These are phyloP conservation scores for Clarireedia monteithiana DNA, from an alignment of 2,329 filamentous ascomycete genomes.

Conservation along the genomic window DNA sequence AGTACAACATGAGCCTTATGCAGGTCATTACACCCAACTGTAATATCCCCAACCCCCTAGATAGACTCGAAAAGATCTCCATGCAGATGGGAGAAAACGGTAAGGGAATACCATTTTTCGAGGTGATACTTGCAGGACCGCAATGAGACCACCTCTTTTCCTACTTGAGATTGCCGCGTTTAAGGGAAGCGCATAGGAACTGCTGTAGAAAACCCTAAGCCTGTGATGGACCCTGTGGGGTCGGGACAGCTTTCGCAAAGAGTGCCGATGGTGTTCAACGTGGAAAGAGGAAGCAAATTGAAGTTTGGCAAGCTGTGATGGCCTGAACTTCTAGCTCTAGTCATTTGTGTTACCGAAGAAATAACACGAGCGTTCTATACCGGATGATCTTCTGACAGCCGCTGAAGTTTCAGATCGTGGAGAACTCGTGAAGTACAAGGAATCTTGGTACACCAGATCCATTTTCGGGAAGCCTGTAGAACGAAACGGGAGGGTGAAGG, in stretches of 20 bases:
- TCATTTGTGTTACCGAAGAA: neutral
- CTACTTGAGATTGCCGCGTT: neutral
- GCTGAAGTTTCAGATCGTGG: conserved; percentile 24
- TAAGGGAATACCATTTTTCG: neutral
- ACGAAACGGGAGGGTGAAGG: conserved; percentile 15
- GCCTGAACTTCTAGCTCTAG: too few species aligned
- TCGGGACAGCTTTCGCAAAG: too few species aligned
- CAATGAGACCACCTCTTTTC: neutral
- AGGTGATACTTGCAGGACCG: too few species aligned
- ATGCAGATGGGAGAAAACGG: conserved; percentile 3
- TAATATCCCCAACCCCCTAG: conserved; percentile 11
- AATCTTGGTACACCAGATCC: conserved; percentile 10
- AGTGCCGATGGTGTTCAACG: too few species aligned
- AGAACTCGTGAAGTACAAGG: conserved; percentile 25
- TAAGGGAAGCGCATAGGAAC: neutral
- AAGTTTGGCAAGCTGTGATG: too few species aligned
- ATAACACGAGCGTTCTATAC: neutral
- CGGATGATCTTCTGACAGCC: conserved; percentile 19
- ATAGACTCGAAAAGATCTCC: conserved; percentile 21
- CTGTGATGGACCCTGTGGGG: too few species aligned
- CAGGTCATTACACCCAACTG: conserved; percentile 15
- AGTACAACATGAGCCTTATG: conserved; percentile 17
- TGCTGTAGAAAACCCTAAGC: too few species aligned
- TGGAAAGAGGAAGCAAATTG: too few species aligned
- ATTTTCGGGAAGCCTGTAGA: conserved; percentile 13